Conservation (phyloP, 441 rosid genomes). For the Erodium texanum region DNA sequence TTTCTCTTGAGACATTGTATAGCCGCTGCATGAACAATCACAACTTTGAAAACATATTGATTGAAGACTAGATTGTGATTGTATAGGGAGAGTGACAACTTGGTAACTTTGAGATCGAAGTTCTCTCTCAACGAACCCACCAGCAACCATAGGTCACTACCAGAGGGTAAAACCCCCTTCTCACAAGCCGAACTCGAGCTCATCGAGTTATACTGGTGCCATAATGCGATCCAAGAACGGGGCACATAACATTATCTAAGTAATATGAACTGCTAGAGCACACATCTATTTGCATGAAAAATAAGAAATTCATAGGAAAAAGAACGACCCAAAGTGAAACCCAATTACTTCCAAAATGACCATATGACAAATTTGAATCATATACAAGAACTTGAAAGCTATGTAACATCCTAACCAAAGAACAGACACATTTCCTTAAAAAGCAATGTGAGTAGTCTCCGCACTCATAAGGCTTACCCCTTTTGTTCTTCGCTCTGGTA, state of each 20-base stretch:
- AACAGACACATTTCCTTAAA: background rate
- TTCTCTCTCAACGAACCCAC: too few relatives aligned
- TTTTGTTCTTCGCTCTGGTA: constrained; percentile 52
- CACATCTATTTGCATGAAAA: background rate
- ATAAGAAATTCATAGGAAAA: background rate
- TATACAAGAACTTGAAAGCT: background rate
- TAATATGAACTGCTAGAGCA: background rate
- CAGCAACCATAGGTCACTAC: too few relatives aligned
- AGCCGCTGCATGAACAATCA: constrained; percentile 53
- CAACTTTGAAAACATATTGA: background rate
- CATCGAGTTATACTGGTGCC: too few relatives aligned
- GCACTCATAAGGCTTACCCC: constrained; percentile 23
- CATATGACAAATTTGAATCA: background rate
- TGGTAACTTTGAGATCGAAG: too few relatives aligned
- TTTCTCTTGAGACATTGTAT: constrained; percentile 92
- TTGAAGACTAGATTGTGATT: too few relatives aligned
- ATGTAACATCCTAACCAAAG: background rate
- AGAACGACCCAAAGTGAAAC: background rate
- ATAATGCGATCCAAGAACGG: too few relatives aligned
- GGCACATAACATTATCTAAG: too few relatives aligned
- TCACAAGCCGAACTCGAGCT: too few relatives aligned
- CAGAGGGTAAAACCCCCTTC: too few relatives aligned
- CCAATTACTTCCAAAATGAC: background rate
- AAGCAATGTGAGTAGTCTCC: background rate
- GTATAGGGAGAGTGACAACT: too few relatives aligned